Base-by-base conservation (phyloP, 164 flowering plant genomes). In the Vitis riparia region DNA sequence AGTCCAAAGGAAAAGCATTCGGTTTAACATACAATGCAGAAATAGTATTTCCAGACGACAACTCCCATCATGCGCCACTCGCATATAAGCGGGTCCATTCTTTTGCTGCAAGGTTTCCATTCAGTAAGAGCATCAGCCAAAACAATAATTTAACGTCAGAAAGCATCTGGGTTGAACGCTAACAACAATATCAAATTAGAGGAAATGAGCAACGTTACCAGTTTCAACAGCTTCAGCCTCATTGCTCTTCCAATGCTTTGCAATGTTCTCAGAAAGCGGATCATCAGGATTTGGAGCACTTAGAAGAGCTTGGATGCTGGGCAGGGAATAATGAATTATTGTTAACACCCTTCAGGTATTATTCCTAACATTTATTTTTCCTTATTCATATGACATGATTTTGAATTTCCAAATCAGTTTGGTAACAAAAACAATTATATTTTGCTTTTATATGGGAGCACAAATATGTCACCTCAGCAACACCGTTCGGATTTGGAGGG, bases 231-330 rank as follows among this genome's bases (percentile, higher is more conserved):
- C 98, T 79, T 94, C 98, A 51, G 83, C 85, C 73, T 94, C 98
- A 78, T 94, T 90, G 62, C 89, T 58, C 79, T 94, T 94, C 98
- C 98, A 94, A 68, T 94, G 98, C 86, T 94, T 94, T 1, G 98
- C 98, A 71, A 94, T 91, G 82, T 94, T 94, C 67, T 94, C 97
- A 30, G 97, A 92, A 17, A 92, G 94, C 11, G 98, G 98, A 73
- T 94, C 98, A 76, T 94, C 98, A 0, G 98, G 98, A 73, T 94
- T 94, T 66, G 98, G 98, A 47, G 98, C 98, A 86, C 97, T 92
- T 63, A 92, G 69, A 52, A 94, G 90, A 9, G 97, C 97, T 83
- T 91, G 97, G 70, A 92, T 92, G 73, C 95, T 94, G 67, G 44
- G 44, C 6, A 37, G 44, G 44, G 7, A 37, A 37, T 37, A 37